Evolutionary conservation across 306 rosid genomes (phyloP).

Genomic region (Pyrus pyrifolia): DNA sequence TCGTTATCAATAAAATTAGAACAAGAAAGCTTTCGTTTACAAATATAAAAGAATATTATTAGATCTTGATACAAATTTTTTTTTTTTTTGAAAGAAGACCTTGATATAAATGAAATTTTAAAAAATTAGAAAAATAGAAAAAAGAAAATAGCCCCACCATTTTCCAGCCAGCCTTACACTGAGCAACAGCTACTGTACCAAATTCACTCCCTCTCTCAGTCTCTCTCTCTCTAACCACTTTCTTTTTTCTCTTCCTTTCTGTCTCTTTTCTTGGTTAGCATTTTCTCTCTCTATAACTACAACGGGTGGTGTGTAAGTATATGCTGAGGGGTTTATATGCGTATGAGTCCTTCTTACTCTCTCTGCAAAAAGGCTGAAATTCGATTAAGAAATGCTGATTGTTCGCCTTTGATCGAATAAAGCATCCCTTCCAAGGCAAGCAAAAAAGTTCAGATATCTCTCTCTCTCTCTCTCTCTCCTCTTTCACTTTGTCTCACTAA

Average conservation of each 20-base stretch:
- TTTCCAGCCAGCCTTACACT: slow-evolving; percentile 6
- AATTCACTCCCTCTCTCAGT: slow-evolving; percentile 9
- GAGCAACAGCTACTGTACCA: slow-evolving; percentile 4
- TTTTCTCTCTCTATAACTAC: neutral
- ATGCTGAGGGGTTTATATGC: neutral
- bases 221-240: slow-evolving; percentile 9
- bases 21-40: no score
- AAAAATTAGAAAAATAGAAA: neutral
- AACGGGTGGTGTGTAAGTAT: neutral
- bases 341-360: slow-evolving; percentile 13
- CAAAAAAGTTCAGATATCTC: slow-evolving; percentile 13
- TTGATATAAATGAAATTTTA: neutral
- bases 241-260: neutral
- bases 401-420: slow-evolving; percentile 34
- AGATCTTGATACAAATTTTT: no score
- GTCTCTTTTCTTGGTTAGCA: neutral
- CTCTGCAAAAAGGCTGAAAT: slow-evolving; percentile 20
- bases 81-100: no score
- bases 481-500: neutral
- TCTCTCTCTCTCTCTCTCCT: slow-evolving; percentile 5
- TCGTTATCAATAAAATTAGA: no score
- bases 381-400: slow-evolving; percentile 41
- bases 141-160: slow-evolving; percentile 21
- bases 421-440: slow-evolving; percentile 91
- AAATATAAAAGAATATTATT: no score